Evolutionary conservation across 768 basidiomycete genomes (phyloP).

Genomic region (Mycena sanguinolenta): DNA sequence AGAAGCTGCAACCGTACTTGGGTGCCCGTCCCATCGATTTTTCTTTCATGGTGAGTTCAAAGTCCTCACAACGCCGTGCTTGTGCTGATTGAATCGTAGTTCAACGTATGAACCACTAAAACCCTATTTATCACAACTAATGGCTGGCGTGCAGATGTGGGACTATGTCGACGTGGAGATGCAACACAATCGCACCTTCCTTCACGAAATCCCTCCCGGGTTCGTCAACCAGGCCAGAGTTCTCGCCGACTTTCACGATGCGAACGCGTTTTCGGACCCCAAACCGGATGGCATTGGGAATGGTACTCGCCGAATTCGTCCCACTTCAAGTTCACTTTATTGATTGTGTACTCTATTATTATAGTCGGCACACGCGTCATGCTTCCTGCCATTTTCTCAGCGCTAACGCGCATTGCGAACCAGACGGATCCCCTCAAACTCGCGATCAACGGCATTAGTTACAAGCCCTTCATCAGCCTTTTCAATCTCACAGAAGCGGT

Average conservation of each 20-base stretch:
- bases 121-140: background rate
- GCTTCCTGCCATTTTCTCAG: conserved; percentile 59
- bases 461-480: conserved; percentile 70
- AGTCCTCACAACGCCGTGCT: background rate
- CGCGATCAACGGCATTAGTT: conserved; percentile 61
- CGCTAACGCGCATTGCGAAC: conserved; percentile 58
- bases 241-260: conserved; percentile 70
- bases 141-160: conserved; percentile 51
- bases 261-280: conserved; percentile 58
- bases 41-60: conserved; percentile 55
- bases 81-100: conserved; percentile 43
- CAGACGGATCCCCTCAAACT: conserved; percentile 58
- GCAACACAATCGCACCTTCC: conserved; percentile 65
- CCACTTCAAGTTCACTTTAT: background rate
- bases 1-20: conserved; percentile 54
- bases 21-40: conserved; percentile 53
- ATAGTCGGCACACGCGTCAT: conserved; percentile 66
- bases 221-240: conserved; percentile 59
- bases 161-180: conserved; percentile 68
- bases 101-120: conserved; percentile 54
- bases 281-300: conserved; percentile 60
- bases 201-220: conserved; percentile 48
- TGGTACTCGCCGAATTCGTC: conserved; percentile 41
- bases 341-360: background rate
- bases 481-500: conserved; percentile 69